Evolutionary conservation across 2,329 filamentous ascomycete species (phyloP), one percentile per base, ranked within the genome.

Genomic region (Arachnopeziza araneosa): DNA sequence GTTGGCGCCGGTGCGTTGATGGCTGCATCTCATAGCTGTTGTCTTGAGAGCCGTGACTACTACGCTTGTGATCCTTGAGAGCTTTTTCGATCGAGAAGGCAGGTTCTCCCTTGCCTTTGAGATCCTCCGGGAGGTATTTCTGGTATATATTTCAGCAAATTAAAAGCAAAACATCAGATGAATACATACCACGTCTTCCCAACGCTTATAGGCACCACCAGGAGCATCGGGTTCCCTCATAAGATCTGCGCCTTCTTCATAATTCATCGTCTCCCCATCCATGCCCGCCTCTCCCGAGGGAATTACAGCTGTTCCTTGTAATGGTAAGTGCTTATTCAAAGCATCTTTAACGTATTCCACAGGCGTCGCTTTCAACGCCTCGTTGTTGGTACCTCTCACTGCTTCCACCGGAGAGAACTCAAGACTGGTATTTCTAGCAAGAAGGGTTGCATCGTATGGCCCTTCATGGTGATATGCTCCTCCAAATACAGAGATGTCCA

Each of bases 401-500:
- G 93, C 93, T 26, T 89, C 91, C 8, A 97, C 76, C 0, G 93
- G 93, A 2, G 90, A 87, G 60, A 73, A 75, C 58, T 79, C 77
- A 60, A 78, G 79, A 75, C 85, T 79, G 3, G 76, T 79, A 75
- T 97, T 97, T 54, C 90, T 83, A 14, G 89, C 84, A 1, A 88
- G 79, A 56, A 91, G 80, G 1, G 90, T 88, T 10, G 93, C 91
- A 72, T 98, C 93, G 68, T 90, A 98, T 0, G 93, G 93, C 0
- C 93, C 93, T 64, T 88, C 90, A 69, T 98, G 93, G 73, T 97
- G 93, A 74, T 96, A 96, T 1, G 81, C 76, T 21, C 80, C 81
- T 55, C 83, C 82, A 50, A 80, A 74, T n/a, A 82, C 74, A 2
- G 81, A 77, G 57, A 78, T 80, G 71, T 96, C 93, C 1, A 98